Percentiles rank a stretch among this genome's conserved stretches.
Evolutionary conservation across 805 yeast genomes (phyloP).

Genomic region (Brettanomyces anomalus): DNA sequence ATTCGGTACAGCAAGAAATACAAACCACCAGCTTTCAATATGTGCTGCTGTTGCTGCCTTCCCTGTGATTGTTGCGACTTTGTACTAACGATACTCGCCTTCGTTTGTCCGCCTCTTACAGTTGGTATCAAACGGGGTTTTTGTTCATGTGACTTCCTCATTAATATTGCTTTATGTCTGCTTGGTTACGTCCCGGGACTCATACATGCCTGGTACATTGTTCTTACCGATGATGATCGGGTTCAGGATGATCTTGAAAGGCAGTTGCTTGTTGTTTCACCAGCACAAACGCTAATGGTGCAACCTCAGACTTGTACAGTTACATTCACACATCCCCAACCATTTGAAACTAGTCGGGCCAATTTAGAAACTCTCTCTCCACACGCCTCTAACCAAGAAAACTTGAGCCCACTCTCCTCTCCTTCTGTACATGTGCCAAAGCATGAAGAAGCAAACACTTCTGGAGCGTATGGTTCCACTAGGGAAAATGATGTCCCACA

Average conservation of each 20-base stretch:
- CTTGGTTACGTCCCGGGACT: conserved; percentile 66
- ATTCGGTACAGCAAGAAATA: too few relatives aligned
- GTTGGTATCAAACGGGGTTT: conserved; percentile 67
- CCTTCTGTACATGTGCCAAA: too few relatives aligned
- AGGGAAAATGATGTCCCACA: conserved; percentile 12
- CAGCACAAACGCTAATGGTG: conserved; percentile 11
- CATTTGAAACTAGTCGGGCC: conserved; percentile 15
- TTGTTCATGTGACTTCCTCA: conserved; percentile 58
- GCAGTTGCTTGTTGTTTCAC: conserved; percentile 19
- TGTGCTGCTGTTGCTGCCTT: conserved; percentile 22
- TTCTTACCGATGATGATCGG: conserved; percentile 40
- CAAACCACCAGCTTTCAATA: too few relatives aligned
- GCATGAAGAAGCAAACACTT: background rate
- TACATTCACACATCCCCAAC: conserved; percentile 25
- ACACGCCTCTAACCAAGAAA: conserved; percentile 1
- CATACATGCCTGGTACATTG: conserved; percentile 60
- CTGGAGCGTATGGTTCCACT: background rate
- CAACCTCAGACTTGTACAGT: conserved; percentile 20
- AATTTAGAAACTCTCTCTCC: conserved; percentile 1
- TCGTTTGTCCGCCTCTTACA: conserved; percentile 72
- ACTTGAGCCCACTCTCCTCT: conserved; percentile 9
- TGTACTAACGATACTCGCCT: conserved; percentile 57
- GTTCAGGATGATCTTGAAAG: conserved; percentile 18
- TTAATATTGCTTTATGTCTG: conserved; percentile 54
- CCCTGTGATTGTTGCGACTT: conserved; percentile 40